phyloP scores from a whole-genome alignment of 176 grass and related monocot species.

The Bromus sterilis region DNA sequence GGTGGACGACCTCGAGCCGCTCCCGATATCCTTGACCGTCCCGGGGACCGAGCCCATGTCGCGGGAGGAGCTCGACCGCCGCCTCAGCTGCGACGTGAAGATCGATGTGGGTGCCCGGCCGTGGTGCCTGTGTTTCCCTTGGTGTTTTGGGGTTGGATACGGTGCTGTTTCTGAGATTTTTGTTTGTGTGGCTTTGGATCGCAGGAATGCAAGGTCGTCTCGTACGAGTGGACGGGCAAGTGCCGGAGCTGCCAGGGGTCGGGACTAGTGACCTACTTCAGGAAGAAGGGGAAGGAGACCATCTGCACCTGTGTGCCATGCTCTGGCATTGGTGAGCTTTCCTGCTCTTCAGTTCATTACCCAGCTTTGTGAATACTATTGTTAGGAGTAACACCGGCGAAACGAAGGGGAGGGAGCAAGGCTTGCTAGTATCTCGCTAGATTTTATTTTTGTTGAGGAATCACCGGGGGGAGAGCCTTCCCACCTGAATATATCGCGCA shows the following conservation, averaged over 20 bases:
- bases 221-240: slow-evolving; percentile 93
- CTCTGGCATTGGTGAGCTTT: slow-evolving; percentile 63
- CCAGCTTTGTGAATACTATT: not conserved
- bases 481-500: no score
- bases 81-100: slow-evolving; percentile 65
- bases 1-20: slow-evolving; percentile 57
- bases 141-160: not conserved
- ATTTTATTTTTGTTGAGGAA: no score
- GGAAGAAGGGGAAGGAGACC: slow-evolving; percentile 81
- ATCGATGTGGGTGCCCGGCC: slow-evolving; percentile 45
- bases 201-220: slow-evolving; percentile 78
- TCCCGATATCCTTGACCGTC: slow-evolving; percentile 77
- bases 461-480: no score
- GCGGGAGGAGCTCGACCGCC: slow-evolving; percentile 74
- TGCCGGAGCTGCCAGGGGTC: slow-evolving; percentile 95
- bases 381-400: not conserved
- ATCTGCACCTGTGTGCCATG: slow-evolving; percentile 97
- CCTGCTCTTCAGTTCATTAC: not conserved
- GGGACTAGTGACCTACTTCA: slow-evolving; percentile 86
- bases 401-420: not conserved
- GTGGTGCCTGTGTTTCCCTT: not conserved
- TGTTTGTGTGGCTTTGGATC: slow-evolving; percentile 13
- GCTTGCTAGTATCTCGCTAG: not conserved
- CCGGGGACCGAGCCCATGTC: slow-evolving; percentile 60
- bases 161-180: not conserved